phyloP scores from a whole-genome alignment of 1,284 basidiomycete genomes.

The Athelia sp. region DNA sequence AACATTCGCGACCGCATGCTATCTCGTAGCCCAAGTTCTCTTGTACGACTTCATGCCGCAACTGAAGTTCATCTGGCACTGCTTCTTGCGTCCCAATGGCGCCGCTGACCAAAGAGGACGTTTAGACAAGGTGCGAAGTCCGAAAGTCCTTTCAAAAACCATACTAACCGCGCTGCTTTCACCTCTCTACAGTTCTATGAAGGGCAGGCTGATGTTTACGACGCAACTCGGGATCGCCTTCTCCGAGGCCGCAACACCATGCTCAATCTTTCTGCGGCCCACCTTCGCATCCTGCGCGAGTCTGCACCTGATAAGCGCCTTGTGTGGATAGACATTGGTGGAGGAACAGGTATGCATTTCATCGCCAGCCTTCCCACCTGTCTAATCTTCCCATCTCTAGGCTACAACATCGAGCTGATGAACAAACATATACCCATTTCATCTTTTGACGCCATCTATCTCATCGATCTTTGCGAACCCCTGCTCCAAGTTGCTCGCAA shows the following conservation, averaged over 20 bases:
- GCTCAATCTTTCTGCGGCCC: slow-evolving; percentile 64
- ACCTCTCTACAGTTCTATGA: slow-evolving; percentile 46
- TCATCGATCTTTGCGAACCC: slow-evolving; percentile 75
- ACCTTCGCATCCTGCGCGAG: slow-evolving; percentile 49
- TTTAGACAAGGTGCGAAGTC: slow-evolving; percentile 1
- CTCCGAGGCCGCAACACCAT: slow-evolving; percentile 70
- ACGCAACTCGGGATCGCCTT: slow-evolving; percentile 54
- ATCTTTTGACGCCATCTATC: slow-evolving; percentile 68
- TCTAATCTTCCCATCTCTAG: slow-evolving; percentile 20
- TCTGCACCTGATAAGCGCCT: slow-evolving; percentile 41
- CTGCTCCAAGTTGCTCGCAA: slow-evolving; percentile 68
- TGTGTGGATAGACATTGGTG: slow-evolving; percentile 82
- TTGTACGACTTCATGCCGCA: slow-evolving; percentile 1
- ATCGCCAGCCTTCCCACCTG: not conserved
- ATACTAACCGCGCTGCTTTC: not conserved
- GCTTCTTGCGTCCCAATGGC: not conserved
- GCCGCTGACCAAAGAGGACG: not conserved
- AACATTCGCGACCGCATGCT: not conserved
- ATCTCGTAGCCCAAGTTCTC: not conserved
- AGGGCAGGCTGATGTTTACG: slow-evolving; percentile 70
- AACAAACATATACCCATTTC: slow-evolving; percentile 62
- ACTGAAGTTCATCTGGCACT: slow-evolving; percentile 1
- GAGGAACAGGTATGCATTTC: slow-evolving; percentile 57
- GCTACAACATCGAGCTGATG: slow-evolving; percentile 84
- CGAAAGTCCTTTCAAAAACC: not conserved